Evolutionary conservation across 23 red algal species (phyloP).

Genomic region (Gracilaria gracilis): DNA sequence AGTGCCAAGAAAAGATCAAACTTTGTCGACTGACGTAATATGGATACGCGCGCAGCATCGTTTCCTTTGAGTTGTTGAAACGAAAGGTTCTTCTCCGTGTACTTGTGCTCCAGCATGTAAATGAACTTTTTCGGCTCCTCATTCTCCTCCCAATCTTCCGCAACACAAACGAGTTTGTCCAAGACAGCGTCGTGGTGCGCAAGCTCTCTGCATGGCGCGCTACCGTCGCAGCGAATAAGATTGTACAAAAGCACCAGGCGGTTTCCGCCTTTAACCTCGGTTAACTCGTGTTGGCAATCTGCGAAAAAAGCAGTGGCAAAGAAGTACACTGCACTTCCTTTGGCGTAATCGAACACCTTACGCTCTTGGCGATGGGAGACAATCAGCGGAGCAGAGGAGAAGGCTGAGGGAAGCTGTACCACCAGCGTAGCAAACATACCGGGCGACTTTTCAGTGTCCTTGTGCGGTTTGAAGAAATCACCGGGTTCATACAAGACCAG

Average conservation of each 20-base stretch:
- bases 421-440: neutral
- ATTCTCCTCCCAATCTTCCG: neutral
- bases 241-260: neutral
- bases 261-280: neutral
- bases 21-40: neutral
- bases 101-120: neutral
- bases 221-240: neutral
- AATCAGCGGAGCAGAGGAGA: neutral
- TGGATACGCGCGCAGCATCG: neutral
- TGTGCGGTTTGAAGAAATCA: neutral
- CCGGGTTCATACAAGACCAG: neutral
- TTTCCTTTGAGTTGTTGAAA: neutral
- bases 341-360: neutral
- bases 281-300: neutral
- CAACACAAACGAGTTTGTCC: neutral
- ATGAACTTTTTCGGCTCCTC: neutral
- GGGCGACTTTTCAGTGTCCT: neutral
- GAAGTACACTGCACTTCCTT: neutral
- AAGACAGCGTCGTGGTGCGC: neutral
- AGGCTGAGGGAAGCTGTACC: neutral
- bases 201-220: neutral
- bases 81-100: neutral
- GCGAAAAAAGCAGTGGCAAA: neutral
- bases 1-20: neutral
- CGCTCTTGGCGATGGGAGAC: neutral